Base-by-base conservation (phyloP, 1,284 basidiomycete genomes). In the Ceratorhiza oryzae-sativae region DNA sequence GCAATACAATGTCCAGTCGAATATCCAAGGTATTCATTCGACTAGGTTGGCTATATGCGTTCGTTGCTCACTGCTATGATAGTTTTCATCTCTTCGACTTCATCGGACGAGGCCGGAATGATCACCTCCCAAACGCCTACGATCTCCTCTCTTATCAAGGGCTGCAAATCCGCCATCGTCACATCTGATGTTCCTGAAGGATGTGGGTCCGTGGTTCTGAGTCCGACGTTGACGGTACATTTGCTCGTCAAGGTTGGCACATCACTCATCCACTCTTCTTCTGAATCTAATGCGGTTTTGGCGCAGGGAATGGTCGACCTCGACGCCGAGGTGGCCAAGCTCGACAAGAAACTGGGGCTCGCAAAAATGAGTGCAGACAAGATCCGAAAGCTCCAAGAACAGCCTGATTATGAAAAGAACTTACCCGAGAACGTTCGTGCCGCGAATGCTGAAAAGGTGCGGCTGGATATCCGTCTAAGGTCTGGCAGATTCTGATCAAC, bases 1-100 rank as follows among this genome's bases (percentile, higher is more conserved):
- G 2, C 90, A 92, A n/a, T 99, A 98, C 81, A 94, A 92, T 80
- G 81, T 99, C 56, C 92, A 94, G 76, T 91, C 84, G 45, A 92
- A 97, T 77, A 91, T 97, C 46, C 92, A 95, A 80, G 82, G 93
- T 93, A 77, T 51, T 87, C 80, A 18, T 18, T 20, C n/a, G 20
- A 27, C 59, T 18, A n/a, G 12, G 27, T 25, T 12, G 39, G 34
- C 45, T 12, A n/a, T 48, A 71, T 34, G 58, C 32, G 23, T 3
- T 32, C 5, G 25, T 56, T 20, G 1, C 13, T 13, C 8, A 39
- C n/a, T n/a, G n/a, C n/a, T n/a, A 39, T 39, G 9, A 32, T 75
- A 95, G 95, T 96, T 73, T 94, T 90, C 80, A 82, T 98, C 75
- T 90, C 94, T 74, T 84, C 87, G 0, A 88, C 90, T 77, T 85